A percentile compares a stretch with the other conserved stretches of the same genome.
Evolutionary conservation across 2,329 filamentous ascomycete genomes (phyloP).

Genomic region (Colletotrichum salicis): DNA sequence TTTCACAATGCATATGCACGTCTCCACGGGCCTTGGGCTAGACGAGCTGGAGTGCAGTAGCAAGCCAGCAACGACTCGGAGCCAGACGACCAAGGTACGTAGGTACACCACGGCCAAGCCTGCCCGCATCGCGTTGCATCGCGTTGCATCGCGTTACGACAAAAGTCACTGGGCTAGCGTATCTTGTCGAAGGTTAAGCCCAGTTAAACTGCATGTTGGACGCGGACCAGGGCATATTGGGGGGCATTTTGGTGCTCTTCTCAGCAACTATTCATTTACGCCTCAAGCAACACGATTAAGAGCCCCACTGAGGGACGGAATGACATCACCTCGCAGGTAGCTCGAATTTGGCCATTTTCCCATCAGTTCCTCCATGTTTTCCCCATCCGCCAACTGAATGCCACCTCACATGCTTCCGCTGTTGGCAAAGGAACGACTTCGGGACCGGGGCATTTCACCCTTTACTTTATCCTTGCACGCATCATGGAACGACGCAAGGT

Average conservation of each 20-base stretch:
- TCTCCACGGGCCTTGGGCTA: constrained; percentile 28
- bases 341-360: not conserved
- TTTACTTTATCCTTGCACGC: constrained; percentile 2
- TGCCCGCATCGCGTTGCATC: constrained; percentile 5
- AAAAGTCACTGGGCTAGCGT: constrained; percentile 6
- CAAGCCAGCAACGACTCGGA: not conserved
- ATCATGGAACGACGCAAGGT: constrained; percentile 18
- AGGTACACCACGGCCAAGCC: not conserved
- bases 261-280: not conserved
- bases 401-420: constrained; percentile 18
- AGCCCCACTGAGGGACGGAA: constrained; percentile 14
- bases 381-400: constrained; percentile 23
- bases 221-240: not conserved
- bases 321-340: constrained; percentile 30
- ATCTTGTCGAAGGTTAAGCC: constrained; percentile 3
- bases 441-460: not conserved
- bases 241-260: not conserved
- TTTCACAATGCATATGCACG: constrained; percentile 31
- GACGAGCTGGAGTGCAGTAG: constrained; percentile 12
- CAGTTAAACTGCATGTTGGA: constrained; percentile 3
- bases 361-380: not conserved
- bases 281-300: not conserved
- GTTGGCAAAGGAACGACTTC: not conserved
- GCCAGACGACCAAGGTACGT: not conserved
- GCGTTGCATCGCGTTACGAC: constrained; percentile 2